Evolutionary conservation across 805 yeast genomes (phyloP), one percentile per base, ranked within the genome.

Genomic region (Wickerhamiella azyma): DNA sequence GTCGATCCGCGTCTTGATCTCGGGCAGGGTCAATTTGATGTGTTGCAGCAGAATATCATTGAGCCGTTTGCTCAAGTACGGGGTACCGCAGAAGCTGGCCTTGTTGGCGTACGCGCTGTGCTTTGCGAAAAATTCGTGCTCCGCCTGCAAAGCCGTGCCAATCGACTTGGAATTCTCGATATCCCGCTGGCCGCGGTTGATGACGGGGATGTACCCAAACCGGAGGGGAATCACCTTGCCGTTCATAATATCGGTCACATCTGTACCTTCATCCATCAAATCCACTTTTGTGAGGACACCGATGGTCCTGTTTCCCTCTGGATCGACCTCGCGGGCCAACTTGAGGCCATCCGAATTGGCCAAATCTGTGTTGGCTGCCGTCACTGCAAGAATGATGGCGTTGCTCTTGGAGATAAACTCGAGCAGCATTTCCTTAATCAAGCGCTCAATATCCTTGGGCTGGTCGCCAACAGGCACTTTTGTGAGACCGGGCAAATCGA

Each of bases 381-480:
- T 88, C 26, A 92, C 97, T 0, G 96, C 89, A 48, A 92, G 71
- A 50, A 92, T 81, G 53, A 92, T 85, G 50, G 97, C 96, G 60
- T 92, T 92, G 52, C 97, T 97, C 59, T 86, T 85, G 19, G 95
- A 81, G 54, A 92, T 88, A 62, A 82, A 92, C 64, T 86, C 86
- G 73, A 92, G 72, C 45, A 92, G 73, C 85, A 92, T 81, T 54
- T 85, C 94, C 63, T 85, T 81, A 58, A 92, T 92, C 63, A 85
- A 96, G 53, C 74, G 78, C 68, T 92, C 98, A 53, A 92, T 92
- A 62, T 92, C 98, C 60, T 82, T 83, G 48, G 98, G 98, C 66
- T 92, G 98, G 65, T 92, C 98, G 46, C 98, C 98, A 41, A 92
- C 96, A 7, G 98, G 98, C 33, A 92, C 97, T 62, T 92, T 92